Base-by-base conservation (phyloP, 305 asterid species). In the Euphrasia arctica region DNA sequence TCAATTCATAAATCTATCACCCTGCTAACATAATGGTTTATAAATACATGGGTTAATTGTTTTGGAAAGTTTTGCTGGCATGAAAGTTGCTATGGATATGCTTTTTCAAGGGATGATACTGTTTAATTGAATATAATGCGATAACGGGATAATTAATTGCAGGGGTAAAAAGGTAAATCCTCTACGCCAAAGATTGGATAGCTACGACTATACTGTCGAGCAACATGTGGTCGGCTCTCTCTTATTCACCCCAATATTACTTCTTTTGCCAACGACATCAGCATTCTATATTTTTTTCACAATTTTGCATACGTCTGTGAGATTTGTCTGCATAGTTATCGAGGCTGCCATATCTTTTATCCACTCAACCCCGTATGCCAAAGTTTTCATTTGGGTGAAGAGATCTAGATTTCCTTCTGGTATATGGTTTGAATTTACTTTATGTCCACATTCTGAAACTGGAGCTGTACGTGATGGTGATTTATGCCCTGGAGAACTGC, bases 81-180 rank as follows among this genome's bases (percentile, higher is more conserved):
- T 25, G 4, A 49, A 49, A 12, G 54, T 12, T 12, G 54, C 29
- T 11, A 47, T 7, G 11, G 43, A 10, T 39, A 39, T 47, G 52
- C 15, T 50, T 34, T 32, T 22, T 52, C 45, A 12, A 47, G 57
- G 43, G 5, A 54, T 43, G 18, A 50, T n/a, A 22, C 65, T 58
- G 43, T 48, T 66, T 8, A 49, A 27, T 67, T 34, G 15, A 60
- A 48, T 63, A 57, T 63, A 63, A 62, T 72, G 52, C 42, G 49
- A 15, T 62, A 65, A 31, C 50, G 56, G 48, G 36, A 76, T 59
- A 54, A 67, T 48, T 61, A 12, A 75, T 69, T 78, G 80, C 95
- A 90, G 99, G 89, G 97, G 96, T 65, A 82, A 64, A 74, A 89
- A 91, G 83, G 77, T 81, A 82, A 92, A 89, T 82, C 97, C 96